A percentile compares a stretch with the other conserved stretches of the same genome.
These are phyloP conservation scores for Miamiensis avidus DNA, from an alignment of 169 alveolate species.

Conservation along the genomic window DNA sequence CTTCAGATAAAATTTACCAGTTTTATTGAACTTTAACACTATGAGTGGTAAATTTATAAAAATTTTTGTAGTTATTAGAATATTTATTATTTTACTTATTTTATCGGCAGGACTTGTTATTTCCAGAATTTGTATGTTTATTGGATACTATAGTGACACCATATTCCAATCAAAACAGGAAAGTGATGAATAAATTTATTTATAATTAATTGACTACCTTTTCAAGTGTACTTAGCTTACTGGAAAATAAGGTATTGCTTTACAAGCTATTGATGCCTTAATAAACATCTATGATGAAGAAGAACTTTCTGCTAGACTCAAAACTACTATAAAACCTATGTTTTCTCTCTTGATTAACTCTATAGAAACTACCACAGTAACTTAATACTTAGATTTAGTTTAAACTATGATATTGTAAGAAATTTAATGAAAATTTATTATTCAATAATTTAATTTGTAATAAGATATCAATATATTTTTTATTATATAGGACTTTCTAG, in stretches of 20 bases:
- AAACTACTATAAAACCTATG: slow-evolving; percentile 6
- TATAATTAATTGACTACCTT: slow-evolving; percentile 14
- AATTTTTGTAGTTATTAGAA: background rate
- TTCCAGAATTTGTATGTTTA: slow-evolving; percentile 29
- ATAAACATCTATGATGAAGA: slow-evolving; percentile 45
- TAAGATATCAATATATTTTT: slow-evolving; percentile 13
- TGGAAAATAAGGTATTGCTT: slow-evolving; percentile 9
- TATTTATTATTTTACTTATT: background rate
- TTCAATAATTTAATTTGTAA: background rate
- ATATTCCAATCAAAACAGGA: slow-evolving; percentile 27
- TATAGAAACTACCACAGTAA: background rate
- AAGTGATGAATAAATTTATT: slow-evolving; percentile 8
- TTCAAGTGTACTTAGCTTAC: slow-evolving; percentile 2
- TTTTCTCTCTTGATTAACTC: background rate
- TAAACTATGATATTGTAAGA: slow-evolving; percentile 13
- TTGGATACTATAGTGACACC: slow-evolving; percentile 43
- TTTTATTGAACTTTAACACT: slow-evolving; percentile 6
- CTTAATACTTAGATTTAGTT: slow-evolving; percentile 12
- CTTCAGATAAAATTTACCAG: slow-evolving; percentile 9
- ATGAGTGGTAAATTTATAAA: background rate
- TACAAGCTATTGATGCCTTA: slow-evolving; percentile 40
- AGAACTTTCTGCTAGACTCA: slow-evolving; percentile 3
- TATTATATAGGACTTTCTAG: background rate
- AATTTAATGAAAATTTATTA: background rate
- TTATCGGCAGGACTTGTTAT: slow-evolving; percentile 12